phyloP scores from a whole-genome alignment of 306 rosid genomes.

The Trifolium dubium region DNA sequence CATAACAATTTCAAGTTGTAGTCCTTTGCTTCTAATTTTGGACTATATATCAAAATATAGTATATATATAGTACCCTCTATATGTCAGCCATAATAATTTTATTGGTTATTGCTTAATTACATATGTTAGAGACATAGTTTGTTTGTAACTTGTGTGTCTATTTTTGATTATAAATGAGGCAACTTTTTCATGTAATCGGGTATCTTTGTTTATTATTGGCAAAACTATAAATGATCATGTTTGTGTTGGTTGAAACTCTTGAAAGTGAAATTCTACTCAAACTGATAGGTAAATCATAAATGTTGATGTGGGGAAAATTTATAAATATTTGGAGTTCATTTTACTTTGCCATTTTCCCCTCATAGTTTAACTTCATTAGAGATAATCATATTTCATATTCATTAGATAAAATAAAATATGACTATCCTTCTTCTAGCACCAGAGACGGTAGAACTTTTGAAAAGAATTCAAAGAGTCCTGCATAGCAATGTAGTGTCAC shows the following conservation, averaged over 20 bases:
- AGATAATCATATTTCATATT: too few relatives aligned
- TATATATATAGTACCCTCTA: background rate
- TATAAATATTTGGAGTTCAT: too few relatives aligned
- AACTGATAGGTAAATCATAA: too few relatives aligned
- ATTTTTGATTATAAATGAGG: slow-evolving; percentile 29
- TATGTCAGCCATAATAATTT: slow-evolving; percentile 17
- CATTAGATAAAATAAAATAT: too few relatives aligned
- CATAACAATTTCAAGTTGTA: background rate
- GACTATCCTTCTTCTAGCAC: too few relatives aligned
- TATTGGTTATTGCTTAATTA: slow-evolving; percentile 5
- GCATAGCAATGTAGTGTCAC: too few relatives aligned
- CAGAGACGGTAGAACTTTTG: too few relatives aligned
- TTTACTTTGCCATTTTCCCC: too few relatives aligned
- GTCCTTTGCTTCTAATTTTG: slow-evolving; percentile 42
- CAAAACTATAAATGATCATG: slow-evolving; percentile 9
- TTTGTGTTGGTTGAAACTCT: slow-evolving; percentile 4
- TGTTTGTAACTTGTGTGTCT: slow-evolving; percentile 10
- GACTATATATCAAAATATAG: background rate
- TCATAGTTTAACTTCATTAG: too few relatives aligned
- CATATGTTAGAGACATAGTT: slow-evolving; percentile 12
- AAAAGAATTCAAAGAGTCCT: too few relatives aligned
- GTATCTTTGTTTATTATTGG: slow-evolving; percentile 27
- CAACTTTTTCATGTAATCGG: slow-evolving; percentile 28
- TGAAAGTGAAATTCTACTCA: background rate
- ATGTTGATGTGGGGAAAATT: too few relatives aligned